Evolutionary conservation across 2,329 filamentous ascomycete species (phyloP).

Genomic region (Amphichorda felina): DNA sequence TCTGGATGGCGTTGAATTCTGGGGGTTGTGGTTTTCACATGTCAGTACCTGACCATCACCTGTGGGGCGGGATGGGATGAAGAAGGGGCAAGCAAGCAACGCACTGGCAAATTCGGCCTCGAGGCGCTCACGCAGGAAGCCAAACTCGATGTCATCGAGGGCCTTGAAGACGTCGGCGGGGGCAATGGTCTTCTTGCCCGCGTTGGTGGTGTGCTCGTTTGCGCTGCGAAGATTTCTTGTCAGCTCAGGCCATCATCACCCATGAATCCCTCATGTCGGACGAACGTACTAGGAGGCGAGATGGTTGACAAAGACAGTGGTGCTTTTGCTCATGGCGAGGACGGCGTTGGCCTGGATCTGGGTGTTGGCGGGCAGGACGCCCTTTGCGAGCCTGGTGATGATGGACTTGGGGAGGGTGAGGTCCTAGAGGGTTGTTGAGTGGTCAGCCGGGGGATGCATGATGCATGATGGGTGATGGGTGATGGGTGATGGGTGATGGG

Average conservation of each 20-base stretch:
- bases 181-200: constrained; percentile 68
- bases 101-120: constrained; percentile 67
- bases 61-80: not conserved
- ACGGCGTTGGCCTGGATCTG: constrained; percentile 77
- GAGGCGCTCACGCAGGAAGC: constrained; percentile 55
- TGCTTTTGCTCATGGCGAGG: constrained; percentile 67
- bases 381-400: constrained; percentile 68
- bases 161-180: constrained; percentile 67
- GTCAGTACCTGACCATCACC: not conserved
- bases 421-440: too few species aligned
- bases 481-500: too few species aligned
- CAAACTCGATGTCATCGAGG: constrained; percentile 65
- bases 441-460: not conserved
- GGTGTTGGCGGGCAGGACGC: constrained; percentile 67
- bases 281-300: constrained; percentile 59
- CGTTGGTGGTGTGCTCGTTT: constrained; percentile 54
- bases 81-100: constrained; percentile 14
- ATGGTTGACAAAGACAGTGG: constrained; percentile 76
- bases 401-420: constrained; percentile 71
- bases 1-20: constrained; percentile 65
- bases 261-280: too few species aligned
- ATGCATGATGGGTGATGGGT: too few species aligned
- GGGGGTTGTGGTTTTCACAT: not conserved
- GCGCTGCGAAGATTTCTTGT: too few species aligned
- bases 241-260: too few species aligned